Evolutionary conservation across 164 flowering plant species (phyloP).

Genomic region (Magnolia kwangsiensis): DNA sequence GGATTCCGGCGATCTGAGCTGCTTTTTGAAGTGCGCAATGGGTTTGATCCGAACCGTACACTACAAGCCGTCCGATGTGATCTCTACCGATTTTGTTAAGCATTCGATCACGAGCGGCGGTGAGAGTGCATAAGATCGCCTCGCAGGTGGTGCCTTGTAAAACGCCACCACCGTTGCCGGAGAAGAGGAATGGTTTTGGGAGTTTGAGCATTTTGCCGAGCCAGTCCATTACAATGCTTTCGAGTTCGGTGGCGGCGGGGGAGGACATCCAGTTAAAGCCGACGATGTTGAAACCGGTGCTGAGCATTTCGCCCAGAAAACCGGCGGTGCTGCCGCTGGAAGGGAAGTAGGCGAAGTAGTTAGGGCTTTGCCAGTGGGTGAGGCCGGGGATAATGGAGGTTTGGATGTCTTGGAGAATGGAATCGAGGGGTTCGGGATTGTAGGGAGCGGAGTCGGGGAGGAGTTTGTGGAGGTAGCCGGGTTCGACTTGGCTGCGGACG

Average conservation of each 20-base stretch:
- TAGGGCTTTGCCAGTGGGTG: conserved; percentile 74
- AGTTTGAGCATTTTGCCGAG: conserved; percentile 43
- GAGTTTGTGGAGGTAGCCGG: conserved; percentile 48
- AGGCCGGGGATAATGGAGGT: conserved; percentile 53
- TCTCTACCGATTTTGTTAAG: conserved; percentile 31
- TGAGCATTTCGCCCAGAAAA: conserved; percentile 60
- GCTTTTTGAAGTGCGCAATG: conserved; percentile 59
- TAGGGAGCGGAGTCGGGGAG: conserved; percentile 50
- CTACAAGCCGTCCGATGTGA: conserved; percentile 21
- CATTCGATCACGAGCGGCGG: conserved; percentile 48
- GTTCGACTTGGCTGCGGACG: conserved; percentile 65
- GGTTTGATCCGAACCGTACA: conserved; percentile 52
- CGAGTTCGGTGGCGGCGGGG: conserved; percentile 66
- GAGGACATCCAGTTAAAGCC: conserved; percentile 76
- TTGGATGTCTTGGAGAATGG: conserved; percentile 44
- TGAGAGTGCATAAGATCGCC: conserved; percentile 46
- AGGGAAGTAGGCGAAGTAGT: conserved; percentile 58
- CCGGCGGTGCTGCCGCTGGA: conserved; percentile 48
- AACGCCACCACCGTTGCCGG: conserved; percentile 70
- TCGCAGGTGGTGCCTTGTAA: conserved; percentile 68
- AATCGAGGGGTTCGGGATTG: conserved; percentile 46
- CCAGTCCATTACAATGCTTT: conserved; percentile 54
- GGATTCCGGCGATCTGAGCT: conserved; percentile 47
- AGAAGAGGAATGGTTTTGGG: conserved; percentile 41
- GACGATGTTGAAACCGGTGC: conserved; percentile 54